A percentile compares a stretch with the other conserved stretches of the same genome.
Evolutionary conservation across 495 filamentous ascomycete genomes (phyloP).

Genomic region (Neurospora sp.): DNA sequence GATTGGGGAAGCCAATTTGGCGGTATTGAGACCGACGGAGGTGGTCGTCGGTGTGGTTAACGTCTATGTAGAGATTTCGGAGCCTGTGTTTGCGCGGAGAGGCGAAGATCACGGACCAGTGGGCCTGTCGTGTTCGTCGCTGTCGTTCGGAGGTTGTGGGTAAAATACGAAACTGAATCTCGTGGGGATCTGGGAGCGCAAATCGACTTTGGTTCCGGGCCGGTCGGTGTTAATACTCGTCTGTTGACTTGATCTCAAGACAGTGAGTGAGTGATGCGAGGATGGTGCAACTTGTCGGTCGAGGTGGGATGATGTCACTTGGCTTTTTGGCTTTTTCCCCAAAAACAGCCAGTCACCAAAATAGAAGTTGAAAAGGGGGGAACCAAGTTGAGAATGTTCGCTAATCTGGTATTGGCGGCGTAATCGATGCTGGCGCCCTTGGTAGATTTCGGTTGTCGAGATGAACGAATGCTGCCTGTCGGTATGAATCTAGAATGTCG

Average conservation of each 20-base stretch:
- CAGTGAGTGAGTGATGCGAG: background rate
- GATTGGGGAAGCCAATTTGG: conserved; percentile 75
- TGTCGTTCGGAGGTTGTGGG: background rate
- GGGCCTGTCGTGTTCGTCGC: background rate
- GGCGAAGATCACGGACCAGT: background rate
- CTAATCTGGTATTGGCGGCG: background rate
- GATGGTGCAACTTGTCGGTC: conserved; percentile 10
- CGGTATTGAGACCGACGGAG: conserved; percentile 45
- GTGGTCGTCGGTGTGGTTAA: conserved; percentile 10
- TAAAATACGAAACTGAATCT: background rate
- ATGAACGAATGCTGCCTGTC: background rate
- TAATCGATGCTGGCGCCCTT: background rate
- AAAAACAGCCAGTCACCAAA: background rate
- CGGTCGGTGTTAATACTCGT: background rate
- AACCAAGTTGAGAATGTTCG: background rate
- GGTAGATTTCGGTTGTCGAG: background rate
- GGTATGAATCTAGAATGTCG: background rate
- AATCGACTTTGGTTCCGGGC: background rate
- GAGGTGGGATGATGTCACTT: background rate
- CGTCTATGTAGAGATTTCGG: background rate
- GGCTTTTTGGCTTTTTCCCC: background rate
- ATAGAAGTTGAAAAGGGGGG: background rate
- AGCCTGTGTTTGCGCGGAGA: background rate
- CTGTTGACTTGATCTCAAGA: background rate
- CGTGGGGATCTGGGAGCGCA: background rate